phyloP scores from a whole-genome alignment of 2,329 filamentous ascomycete species.

The Didymella keratinophila region DNA sequence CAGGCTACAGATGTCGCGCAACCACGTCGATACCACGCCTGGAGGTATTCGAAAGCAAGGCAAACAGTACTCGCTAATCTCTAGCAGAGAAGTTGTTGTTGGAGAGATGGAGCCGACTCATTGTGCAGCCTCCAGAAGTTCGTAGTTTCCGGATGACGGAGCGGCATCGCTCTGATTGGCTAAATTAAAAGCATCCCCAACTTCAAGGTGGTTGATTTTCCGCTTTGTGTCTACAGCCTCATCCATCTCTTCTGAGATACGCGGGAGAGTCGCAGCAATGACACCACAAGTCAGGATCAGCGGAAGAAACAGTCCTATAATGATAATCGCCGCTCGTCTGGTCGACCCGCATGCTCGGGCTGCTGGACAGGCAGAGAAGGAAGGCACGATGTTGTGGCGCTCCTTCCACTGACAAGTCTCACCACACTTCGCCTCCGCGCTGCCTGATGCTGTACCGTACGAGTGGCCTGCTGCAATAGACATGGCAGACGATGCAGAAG shows the following conservation, averaged over 20 bases:
- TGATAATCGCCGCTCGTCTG: background rate
- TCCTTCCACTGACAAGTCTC: background rate
- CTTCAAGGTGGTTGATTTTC: constrained; percentile 2
- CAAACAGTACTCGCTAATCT: background rate
- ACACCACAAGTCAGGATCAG: background rate
- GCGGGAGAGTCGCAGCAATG: background rate
- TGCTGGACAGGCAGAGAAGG: constrained; percentile 16
- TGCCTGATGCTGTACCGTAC: background rate
- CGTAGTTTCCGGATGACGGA: constrained; percentile 9
- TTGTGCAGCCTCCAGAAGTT: constrained; percentile 10
- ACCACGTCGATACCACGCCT: background rate
- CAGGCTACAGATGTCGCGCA: background rate
- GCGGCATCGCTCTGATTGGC: constrained; percentile 30
- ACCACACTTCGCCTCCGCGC: background rate
- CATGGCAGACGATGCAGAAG: constrained; percentile 1
- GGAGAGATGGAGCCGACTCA: constrained; percentile 10
- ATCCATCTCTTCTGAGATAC: background rate
- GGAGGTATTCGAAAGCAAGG: background rate
- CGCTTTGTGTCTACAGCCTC: background rate
- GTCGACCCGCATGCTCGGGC: background rate
- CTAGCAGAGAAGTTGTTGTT: constrained; percentile 3
- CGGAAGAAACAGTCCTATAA: constrained; percentile 25
- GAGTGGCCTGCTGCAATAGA: background rate
- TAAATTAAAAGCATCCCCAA: constrained; percentile 32
- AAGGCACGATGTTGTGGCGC: constrained; percentile 30